phyloP scores from a whole-genome alignment of 345 rosid genomes.

The Physaria fendleri region DNA sequence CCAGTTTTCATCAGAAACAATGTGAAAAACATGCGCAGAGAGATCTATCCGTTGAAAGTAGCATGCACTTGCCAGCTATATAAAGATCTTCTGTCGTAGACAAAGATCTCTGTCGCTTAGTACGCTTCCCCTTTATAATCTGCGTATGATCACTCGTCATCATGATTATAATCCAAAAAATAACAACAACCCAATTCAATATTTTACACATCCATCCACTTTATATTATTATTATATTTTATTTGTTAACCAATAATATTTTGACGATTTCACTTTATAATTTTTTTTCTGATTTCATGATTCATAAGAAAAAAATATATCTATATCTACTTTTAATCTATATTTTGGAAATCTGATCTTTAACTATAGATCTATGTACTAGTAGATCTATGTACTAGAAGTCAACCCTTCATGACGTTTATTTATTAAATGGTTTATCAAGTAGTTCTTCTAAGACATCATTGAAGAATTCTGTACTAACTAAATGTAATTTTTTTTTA shows the following conservation, averaged over 20 bases:
- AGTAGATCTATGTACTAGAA: conserved; percentile 29
- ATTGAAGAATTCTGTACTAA: too few relatives aligned
- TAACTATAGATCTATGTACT: too few relatives aligned
- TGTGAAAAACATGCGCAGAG: too few relatives aligned
- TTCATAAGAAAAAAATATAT: not conserved
- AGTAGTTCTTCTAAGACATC: conserved; percentile 24
- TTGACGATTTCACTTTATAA: conserved; percentile 27
- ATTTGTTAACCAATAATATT: conserved; percentile 24
- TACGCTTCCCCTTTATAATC: conserved; percentile 67
- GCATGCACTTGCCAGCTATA: too few relatives aligned
- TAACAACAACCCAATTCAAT: conserved; percentile 2
- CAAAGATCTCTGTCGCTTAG: conserved; percentile 63
- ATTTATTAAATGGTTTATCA: not conserved
- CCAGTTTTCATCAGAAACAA: too few relatives aligned
- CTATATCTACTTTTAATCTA: conserved; percentile 24
- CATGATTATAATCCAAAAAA: not conserved
- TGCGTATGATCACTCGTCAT: conserved; percentile 36
- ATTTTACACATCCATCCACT: conserved; percentile 26
- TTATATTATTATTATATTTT: conserved; percentile 13
- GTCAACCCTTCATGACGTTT: conserved; percentile 34
- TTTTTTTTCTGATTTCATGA: not conserved
- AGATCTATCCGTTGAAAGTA: too few relatives aligned
- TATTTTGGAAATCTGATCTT: conserved; percentile 18
- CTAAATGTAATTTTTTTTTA: too few relatives aligned
- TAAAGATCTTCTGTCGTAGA: too few relatives aligned